Conservation (phyloP, 768 basidiomycete genomes). For the Zangia roseola region DNA sequence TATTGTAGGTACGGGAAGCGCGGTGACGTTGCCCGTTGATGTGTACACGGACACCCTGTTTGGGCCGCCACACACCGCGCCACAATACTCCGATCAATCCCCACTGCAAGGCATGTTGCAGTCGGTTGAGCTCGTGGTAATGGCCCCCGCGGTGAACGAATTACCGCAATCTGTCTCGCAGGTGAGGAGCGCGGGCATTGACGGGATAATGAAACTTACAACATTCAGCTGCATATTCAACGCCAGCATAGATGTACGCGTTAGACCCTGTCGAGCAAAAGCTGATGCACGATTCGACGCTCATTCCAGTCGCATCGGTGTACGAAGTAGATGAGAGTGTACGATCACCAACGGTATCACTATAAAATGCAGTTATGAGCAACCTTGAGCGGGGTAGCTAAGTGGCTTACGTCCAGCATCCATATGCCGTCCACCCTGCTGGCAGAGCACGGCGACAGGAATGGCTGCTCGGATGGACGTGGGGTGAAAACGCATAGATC, state of each 20-base stretch:
- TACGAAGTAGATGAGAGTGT: slow-evolving; percentile 52
- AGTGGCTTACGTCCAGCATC: slow-evolving; percentile 59
- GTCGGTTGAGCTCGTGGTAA: slow-evolving; percentile 45
- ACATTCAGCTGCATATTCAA: slow-evolving; percentile 66
- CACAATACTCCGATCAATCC: slow-evolving; percentile 55
- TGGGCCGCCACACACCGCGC: slow-evolving; percentile 71
- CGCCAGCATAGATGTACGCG: slow-evolving; percentile 62
- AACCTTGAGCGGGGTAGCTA: slow-evolving; percentile 8
- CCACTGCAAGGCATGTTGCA: slow-evolving; percentile 66
- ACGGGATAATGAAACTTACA: slow-evolving; percentile 40
- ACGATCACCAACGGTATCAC: slow-evolving; percentile 56
- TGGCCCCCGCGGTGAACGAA: slow-evolving; percentile 43
- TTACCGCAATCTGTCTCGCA: slow-evolving; percentile 59
- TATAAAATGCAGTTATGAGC: slow-evolving; percentile 23
- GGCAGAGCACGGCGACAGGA: slow-evolving; percentile 38
- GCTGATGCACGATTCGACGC: slow-evolving; percentile 49
- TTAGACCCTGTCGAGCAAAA: slow-evolving; percentile 39
- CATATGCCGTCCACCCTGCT: slow-evolving; percentile 52
- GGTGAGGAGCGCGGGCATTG: not conserved
- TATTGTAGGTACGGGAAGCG: slow-evolving; percentile 56
- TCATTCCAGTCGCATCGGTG: slow-evolving; percentile 54
- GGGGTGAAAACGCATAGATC: slow-evolving; percentile 6
- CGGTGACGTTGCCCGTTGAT: slow-evolving; percentile 47
- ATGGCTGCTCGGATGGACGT: not conserved
- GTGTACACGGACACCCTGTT: slow-evolving; percentile 72